Evolutionary conservation across 495 filamentous ascomycete genomes (phyloP).

Genomic region (Annulohypoxylon maeteangense): DNA sequence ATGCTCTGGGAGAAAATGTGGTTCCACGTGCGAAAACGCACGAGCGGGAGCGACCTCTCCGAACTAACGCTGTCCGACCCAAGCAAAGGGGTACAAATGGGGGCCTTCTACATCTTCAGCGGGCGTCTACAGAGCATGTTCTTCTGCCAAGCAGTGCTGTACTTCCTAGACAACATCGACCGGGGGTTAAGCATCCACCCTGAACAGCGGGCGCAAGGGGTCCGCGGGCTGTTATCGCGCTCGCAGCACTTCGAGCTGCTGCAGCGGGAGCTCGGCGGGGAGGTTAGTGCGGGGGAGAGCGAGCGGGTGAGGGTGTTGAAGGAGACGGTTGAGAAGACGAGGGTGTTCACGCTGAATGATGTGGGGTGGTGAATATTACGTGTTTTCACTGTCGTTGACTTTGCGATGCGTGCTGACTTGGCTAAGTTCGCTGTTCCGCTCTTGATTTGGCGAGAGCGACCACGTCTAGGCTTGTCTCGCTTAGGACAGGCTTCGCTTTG

Average conservation of each 20-base stretch:
- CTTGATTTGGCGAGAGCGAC: background rate
- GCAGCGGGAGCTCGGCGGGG: slow-evolving; percentile 23
- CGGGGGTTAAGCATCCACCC: slow-evolving; percentile 27
- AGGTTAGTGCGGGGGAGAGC: background rate
- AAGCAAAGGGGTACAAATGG: slow-evolving; percentile 32
- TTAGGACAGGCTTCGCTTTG: background rate
- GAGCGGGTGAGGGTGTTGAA: slow-evolving; percentile 16
- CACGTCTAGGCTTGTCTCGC: background rate
- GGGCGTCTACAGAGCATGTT: slow-evolving; percentile 36
- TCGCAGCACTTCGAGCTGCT: slow-evolving; percentile 29
- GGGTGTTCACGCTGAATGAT: slow-evolving; percentile 14
- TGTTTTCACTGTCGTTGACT: too few relatives aligned
- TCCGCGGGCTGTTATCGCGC: slow-evolving; percentile 18
- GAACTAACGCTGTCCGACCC: slow-evolving; percentile 23
- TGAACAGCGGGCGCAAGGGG: slow-evolving; percentile 23
- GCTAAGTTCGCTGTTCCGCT: background rate
- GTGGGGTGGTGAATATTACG: slow-evolving; percentile 18
- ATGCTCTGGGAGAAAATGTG: slow-evolving; percentile 37
- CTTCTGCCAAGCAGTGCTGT: slow-evolving; percentile 35
- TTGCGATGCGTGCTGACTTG: background rate
- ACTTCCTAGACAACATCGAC: slow-evolving; percentile 40
- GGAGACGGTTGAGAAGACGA: slow-evolving; percentile 30
- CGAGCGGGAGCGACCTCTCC: slow-evolving; percentile 8
- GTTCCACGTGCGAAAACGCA: slow-evolving; percentile 20
- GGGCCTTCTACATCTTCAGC: slow-evolving; percentile 39